A percentile compares a stretch with the other conserved stretches of the same genome.
phyloP scores from a whole-genome alignment of 768 basidiomycete species.

The Sistotremastrum niveocremeum region DNA sequence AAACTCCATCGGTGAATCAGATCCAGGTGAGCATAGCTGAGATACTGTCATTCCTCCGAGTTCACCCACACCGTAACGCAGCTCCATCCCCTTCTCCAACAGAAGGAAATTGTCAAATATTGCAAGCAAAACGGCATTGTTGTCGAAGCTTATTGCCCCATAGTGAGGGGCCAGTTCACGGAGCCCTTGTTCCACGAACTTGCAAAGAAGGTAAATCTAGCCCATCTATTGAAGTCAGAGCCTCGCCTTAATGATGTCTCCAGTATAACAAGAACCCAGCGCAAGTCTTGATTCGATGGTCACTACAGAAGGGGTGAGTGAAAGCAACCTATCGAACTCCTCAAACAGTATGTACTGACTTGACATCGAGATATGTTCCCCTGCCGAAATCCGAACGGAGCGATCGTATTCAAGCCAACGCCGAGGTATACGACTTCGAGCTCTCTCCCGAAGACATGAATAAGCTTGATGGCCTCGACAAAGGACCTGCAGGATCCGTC shows the following conservation, averaged over 20 bases:
- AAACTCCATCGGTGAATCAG: conserved; percentile 76
- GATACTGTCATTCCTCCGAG: conserved; percentile 15
- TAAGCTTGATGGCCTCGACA: conserved; percentile 53
- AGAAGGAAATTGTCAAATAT: conserved; percentile 32
- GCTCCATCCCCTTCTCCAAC: conserved; percentile 25
- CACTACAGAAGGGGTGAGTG: conserved; percentile 24
- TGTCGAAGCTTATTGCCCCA: conserved; percentile 27
- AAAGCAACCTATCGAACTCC: neutral
- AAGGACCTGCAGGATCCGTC: conserved; percentile 56
- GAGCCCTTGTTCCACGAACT: conserved; percentile 10
- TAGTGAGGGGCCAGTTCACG: conserved; percentile 14
- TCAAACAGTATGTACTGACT: conserved; percentile 1
- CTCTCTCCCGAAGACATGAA: conserved; percentile 51
- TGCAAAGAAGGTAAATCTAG: conserved; percentile 8
- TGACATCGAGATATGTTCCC: conserved; percentile 47
- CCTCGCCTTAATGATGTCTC: neutral
- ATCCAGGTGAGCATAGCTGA: conserved; percentile 53
- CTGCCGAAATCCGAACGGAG: conserved; percentile 72
- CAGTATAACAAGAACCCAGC: conserved; percentile 19
- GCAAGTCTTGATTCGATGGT: conserved; percentile 31
- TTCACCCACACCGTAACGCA: conserved; percentile 11
- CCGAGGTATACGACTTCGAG: conserved; percentile 63
- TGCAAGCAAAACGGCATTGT: conserved; percentile 46
- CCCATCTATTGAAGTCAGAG: neutral
- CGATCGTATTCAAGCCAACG: conserved; percentile 58